Base-by-base conservation (phyloP, 352 stramenopile species). In the Pythium grandisporangium region DNA sequence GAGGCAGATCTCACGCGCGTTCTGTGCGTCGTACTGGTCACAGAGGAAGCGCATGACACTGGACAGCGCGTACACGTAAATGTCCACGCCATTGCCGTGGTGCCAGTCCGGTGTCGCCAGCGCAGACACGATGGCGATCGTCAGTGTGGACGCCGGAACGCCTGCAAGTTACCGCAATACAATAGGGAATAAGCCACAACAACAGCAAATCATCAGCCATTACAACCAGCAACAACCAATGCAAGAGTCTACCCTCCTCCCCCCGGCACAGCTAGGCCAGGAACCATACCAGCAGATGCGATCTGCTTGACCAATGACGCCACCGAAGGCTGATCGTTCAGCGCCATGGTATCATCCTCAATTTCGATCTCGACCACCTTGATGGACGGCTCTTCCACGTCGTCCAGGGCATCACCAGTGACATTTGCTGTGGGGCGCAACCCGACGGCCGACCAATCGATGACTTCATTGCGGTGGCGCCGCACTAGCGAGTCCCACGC, bases 21-120 rank as follows among this genome's bases (percentile, higher is more conserved):
- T 43, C 3, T 38, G 36, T 14, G 2, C 13, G 2, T 40, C 17
- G 17, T 44, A 22, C n/a, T 54, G 27, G 4, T 55, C 53, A 11
- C 41, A 33, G n/a, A 62, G 26, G 29, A 62, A 62, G 10, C 39
- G 24, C n/a, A 62, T 13, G n/a, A 62, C 42, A 5, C 42, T 50
- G 2, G 53, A 62, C 10, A 62, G 29, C 3, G 42, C 47, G 21
- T 54, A 62, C 29, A 48, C 53, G 27, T 57, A 62, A 0, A 62
- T 30, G 34, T 57, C 53, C 3, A 56, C 44, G 11, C 53, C 48
- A 19, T 54, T 55, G 23, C 22, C 45, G 1, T 37, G 37, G n/a
- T 43, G 45, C 52, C 52, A 61, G 5, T 19, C 35, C 3, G 52
- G 52, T 5, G 39, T 30, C 21, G 52, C 46, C 11, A 30, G 36